phyloP scores from a whole-genome alignment of 768 basidiomycete species.

The Lactarius indigo region DNA sequence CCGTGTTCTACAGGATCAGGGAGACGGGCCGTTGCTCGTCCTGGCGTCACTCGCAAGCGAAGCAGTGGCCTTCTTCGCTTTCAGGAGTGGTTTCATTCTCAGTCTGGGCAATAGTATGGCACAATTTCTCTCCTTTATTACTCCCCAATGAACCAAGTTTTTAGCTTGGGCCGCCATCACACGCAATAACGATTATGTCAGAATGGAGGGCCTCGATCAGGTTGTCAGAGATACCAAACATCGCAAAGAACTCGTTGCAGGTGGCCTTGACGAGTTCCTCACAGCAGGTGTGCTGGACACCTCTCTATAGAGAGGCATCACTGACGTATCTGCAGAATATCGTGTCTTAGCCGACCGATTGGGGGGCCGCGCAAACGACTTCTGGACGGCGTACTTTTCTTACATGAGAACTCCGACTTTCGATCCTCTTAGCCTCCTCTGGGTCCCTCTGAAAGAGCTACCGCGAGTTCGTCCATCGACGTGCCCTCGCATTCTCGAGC shows the following conservation, averaged over 20 bases:
- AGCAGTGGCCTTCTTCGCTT: slow-evolving; percentile 39
- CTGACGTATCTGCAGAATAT: slow-evolving; percentile 9
- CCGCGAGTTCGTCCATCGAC: slow-evolving; percentile 15
- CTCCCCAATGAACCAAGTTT: not conserved
- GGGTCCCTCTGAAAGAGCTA: slow-evolving; percentile 12
- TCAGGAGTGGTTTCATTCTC: slow-evolving; percentile 1
- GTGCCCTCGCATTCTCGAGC: not conserved
- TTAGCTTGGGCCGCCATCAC: slow-evolving; percentile 73
- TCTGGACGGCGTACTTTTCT: slow-evolving; percentile 4
- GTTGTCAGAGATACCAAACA: slow-evolving; percentile 50
- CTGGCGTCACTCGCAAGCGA: slow-evolving; percentile 52
- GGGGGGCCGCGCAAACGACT: slow-evolving; percentile 17
- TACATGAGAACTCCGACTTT: not conserved
- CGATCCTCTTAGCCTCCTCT: slow-evolving; percentile 5
- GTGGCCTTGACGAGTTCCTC: slow-evolving; percentile 39
- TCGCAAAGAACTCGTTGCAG: slow-evolving; percentile 72
- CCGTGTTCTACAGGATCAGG: slow-evolving; percentile 54
- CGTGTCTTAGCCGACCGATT: slow-evolving; percentile 17
- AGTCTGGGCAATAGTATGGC: slow-evolving; percentile 4
- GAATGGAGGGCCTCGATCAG: slow-evolving; percentile 62
- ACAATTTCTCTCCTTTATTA: not conserved
- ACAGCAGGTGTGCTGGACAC: slow-evolving; percentile 35
- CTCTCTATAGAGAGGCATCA: slow-evolving; percentile 28
- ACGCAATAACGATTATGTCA: slow-evolving; percentile 55
- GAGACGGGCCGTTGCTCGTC: slow-evolving; percentile 59